Conservation (phyloP, 2,329 filamentous ascomycete genomes). For the Penicillium sp. region DNA sequence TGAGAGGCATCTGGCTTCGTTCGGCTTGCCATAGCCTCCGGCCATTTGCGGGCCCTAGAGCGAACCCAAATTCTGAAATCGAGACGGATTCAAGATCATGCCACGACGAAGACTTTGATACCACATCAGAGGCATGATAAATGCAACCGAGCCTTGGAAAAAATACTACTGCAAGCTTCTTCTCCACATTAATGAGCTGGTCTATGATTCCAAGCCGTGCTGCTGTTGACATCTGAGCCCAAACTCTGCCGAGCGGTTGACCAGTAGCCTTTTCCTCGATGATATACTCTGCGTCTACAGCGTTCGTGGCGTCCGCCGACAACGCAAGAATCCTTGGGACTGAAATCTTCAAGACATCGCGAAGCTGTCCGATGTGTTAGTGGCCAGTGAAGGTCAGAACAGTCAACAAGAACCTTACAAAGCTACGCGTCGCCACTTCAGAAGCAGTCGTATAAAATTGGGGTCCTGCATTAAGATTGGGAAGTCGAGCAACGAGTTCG, state of each 20-base stretch:
- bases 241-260: conserved; percentile 35
- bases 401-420: conserved; percentile 21
- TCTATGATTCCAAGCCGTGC: conserved; percentile 20
- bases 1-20: no score
- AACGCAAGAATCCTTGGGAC: conserved; percentile 43
- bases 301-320: conserved; percentile 39
- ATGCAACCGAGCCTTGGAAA: conserved; percentile 30
- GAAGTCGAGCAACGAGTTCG: conserved; percentile 15
- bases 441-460: conserved; percentile 28
- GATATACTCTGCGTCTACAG: conserved; percentile 47
- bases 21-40: no score
- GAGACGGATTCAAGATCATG: no score
- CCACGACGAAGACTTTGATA: neutral
- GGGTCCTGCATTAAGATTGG: conserved; percentile 22
- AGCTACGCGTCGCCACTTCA: conserved; percentile 32
- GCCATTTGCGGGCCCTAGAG: no score
- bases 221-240: conserved; percentile 28
- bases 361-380: conserved; percentile 16
- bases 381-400: no score
- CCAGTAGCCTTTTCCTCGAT: conserved; percentile 44
- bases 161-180: conserved; percentile 23
- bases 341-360: conserved; percentile 32
- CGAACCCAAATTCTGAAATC: neutral
- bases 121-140: conserved; percentile 26
- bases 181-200: conserved; percentile 30